phyloP scores from a whole-genome alignment of 441 rosid genomes.

The Pelargonium fulgidum region DNA sequence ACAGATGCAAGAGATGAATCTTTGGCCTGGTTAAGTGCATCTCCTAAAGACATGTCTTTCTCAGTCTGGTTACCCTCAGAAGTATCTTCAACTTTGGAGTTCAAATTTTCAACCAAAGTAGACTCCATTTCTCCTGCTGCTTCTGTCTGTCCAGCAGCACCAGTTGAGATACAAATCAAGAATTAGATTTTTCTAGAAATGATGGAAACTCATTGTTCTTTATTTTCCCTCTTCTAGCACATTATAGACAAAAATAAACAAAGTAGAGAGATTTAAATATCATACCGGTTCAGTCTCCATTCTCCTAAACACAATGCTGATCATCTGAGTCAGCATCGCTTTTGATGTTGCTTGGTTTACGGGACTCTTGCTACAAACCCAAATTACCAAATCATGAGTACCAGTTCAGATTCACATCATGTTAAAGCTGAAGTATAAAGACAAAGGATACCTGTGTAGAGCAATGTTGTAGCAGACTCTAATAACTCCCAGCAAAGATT shows the following conservation, averaged over 20 bases:
- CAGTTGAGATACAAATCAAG: conserved; percentile 38
- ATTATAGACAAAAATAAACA: conserved; percentile 15
- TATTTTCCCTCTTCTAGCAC: conserved; percentile 8
- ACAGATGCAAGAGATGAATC: conserved; percentile 80
- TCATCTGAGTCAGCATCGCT: conserved; percentile 99
- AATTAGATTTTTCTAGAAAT: conserved; percentile 19
- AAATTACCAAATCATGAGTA: conserved; percentile 31
- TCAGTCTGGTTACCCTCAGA: conserved; percentile 48
- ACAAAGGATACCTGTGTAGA: conserved; percentile 65
- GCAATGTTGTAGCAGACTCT: conserved; percentile 97
- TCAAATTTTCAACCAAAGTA: conserved; percentile 44
- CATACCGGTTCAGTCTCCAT: conserved; percentile 92
- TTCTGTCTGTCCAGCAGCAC: conserved; percentile 45
- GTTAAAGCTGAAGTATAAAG: conserved; percentile 13
- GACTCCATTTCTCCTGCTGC: conserved; percentile 35
- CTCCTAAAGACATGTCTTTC: conserved; percentile 70
- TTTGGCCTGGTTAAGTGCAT: conserved; percentile 70
- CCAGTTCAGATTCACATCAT: conserved; percentile 21
- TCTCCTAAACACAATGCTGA: conserved; percentile 86
- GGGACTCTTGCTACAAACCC: conserved; percentile 86
- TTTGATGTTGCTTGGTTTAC: conserved; percentile 97
- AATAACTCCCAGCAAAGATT: conserved; percentile 92
- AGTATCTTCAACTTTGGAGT: conserved; percentile 45
- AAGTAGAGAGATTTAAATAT: conserved; percentile 18
- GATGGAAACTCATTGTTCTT: conserved; percentile 17